Evolutionary conservation across 2,329 filamentous ascomycete species (phyloP), one percentile per base, ranked within the genome.

Genomic region (Scedosporium boydii): DNA sequence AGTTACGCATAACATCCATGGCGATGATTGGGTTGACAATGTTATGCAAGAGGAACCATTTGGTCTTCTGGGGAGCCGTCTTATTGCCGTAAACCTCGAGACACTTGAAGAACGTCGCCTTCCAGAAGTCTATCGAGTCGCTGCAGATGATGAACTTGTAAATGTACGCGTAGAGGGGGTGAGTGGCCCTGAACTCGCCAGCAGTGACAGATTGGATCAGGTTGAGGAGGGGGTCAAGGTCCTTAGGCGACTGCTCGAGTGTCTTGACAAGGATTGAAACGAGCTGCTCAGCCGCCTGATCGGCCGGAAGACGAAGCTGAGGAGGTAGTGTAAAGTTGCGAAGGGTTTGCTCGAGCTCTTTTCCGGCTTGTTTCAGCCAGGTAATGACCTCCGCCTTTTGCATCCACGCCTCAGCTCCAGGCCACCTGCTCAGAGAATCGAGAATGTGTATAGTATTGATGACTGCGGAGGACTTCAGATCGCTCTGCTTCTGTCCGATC

Each of bases 11-110:
- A 46, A 96, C 88, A 74, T 99, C 95, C 89, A 93, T 96, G 3
- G 93, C 93, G 62, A 99, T 85, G 46, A 98, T 96, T 0, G 95
- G 96, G 69, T 98, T 99, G 66, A 97, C 90, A 38, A 99, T 83
- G 72, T 96, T 87, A 71, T 91, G 91, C 71, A 99, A 87, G 42
- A 96, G 80, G 73, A 96, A 99, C 60, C 92, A 89, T 74, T 99
- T 99, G 55, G 91, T 90, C 77, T 89, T 93, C 74, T 97, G 95
- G 0, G 89, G 87, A 12, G 88, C 90, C 56, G 80, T 84, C 70
- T 88, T 91, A 59, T 87, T 85, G 6, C 90, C 87, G 72, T 97
- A 99, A 0, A 92, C 80, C 63, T 98, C 93, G 57, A 99, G 83
- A 70, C 92, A 96, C 61, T 90, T 88, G 69, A 93, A 84, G 51